Evolutionary conservation across 441 rosid species (phyloP).

Genomic region (Omphalea diandra): DNA sequence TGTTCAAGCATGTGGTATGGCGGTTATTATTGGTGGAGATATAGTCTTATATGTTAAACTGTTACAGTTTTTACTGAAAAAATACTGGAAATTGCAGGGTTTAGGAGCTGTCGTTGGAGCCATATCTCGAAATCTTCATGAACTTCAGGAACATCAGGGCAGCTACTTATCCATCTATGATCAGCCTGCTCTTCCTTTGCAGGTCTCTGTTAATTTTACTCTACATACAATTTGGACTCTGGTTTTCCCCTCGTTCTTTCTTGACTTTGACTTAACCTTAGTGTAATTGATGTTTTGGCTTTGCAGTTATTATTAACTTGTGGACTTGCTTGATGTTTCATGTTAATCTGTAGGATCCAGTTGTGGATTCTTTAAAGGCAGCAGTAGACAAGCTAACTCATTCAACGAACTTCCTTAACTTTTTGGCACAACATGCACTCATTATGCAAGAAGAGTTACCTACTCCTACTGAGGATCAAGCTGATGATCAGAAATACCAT

Average conservation of each 20-base stretch:
- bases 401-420: slow-evolving; percentile 85
- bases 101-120: slow-evolving; percentile 99
- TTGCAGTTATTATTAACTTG: slow-evolving; percentile 7
- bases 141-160: slow-evolving; percentile 95
- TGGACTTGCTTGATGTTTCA: slow-evolving; percentile 17
- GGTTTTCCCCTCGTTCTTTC: neutral
- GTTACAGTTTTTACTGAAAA: slow-evolving; percentile 24
- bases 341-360: slow-evolving; percentile 61
- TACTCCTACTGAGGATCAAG: slow-evolving; percentile 70
- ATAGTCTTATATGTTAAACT: neutral
- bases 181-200: slow-evolving; percentile 80
- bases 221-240: neutral
- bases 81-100: slow-evolving; percentile 51
- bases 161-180: slow-evolving; percentile 92
- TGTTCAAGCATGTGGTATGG: slow-evolving; percentile 92
- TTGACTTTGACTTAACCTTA: neutral
- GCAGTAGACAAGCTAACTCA: slow-evolving; percentile 79
- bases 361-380: slow-evolving; percentile 68
- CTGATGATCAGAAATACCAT: slow-evolving; percentile 71
- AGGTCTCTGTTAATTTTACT: slow-evolving; percentile 46
- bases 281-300: slow-evolving; percentile 9
- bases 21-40: neutral
- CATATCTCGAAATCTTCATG: slow-evolving; percentile 94
- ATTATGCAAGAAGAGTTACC: slow-evolving; percentile 93
- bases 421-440: slow-evolving; percentile 95